These are phyloP conservation scores for Bipolaris zeicola DNA, from an alignment of 2,329 filamentous ascomycete species.

Conservation along the genomic window DNA sequence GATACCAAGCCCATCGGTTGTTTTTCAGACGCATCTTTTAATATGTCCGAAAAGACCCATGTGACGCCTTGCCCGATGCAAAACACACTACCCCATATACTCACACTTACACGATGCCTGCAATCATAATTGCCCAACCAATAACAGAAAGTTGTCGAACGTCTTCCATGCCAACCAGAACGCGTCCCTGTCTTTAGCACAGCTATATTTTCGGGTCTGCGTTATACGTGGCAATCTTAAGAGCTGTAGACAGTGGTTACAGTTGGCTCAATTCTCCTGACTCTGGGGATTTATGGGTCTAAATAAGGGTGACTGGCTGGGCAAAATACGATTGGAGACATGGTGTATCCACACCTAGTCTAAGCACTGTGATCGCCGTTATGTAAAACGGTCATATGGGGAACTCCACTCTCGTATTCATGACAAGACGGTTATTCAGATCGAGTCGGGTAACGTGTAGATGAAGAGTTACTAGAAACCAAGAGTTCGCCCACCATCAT, in stretches of 20 bases:
- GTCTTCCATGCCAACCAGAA: no score
- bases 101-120: no score
- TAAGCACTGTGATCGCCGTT: neutral
- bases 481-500: neutral
- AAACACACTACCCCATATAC: neutral
- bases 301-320: no score
- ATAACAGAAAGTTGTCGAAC: no score
- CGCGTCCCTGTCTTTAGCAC: no score
- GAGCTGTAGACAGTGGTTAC: no score
- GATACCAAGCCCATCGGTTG: slow-evolving; percentile 4
- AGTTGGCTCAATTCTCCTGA: no score
- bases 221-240: no score
- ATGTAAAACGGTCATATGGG: neutral
- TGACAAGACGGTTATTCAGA: neutral
- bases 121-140: no score
- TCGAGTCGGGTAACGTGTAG: neutral
- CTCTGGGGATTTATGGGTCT: no score
- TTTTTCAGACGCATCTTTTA: slow-evolving; percentile 13
- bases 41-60: slow-evolving; percentile 16
- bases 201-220: no score
- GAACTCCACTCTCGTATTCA: neutral
- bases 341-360: neutral
- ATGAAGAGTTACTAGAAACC: neutral
- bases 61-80: neutral
- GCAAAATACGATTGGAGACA: no score